These are phyloP conservation scores for Soucietia sequanensis DNA, from an alignment of 805 yeast species.

Conservation along the genomic window DNA sequence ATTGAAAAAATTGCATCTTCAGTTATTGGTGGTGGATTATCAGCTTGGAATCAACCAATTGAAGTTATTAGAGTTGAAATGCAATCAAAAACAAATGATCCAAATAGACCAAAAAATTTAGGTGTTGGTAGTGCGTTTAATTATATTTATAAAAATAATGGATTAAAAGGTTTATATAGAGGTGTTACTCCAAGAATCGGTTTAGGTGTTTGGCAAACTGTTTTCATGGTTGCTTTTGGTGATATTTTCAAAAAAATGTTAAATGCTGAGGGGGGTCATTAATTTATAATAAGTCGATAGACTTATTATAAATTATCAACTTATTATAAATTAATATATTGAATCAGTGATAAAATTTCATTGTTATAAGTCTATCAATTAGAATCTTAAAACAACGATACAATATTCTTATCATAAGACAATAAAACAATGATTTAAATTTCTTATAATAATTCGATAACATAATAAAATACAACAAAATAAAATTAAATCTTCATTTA, in stretches of 20 bases:
- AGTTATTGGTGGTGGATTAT: constrained; percentile 93
- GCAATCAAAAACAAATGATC: constrained; percentile 94
- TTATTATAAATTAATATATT: constrained; percentile 1
- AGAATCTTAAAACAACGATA: too few relatives aligned
- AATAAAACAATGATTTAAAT: too few relatives aligned
- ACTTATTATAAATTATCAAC: neutral
- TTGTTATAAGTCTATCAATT: too few relatives aligned
- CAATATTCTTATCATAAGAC: too few relatives aligned
- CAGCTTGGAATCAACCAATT: constrained; percentile 99
- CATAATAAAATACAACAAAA: too few relatives aligned
- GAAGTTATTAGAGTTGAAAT: constrained; percentile 97
- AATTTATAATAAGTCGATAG: neutral
- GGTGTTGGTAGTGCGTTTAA: constrained; percentile 72
- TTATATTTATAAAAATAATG: constrained; percentile 80
- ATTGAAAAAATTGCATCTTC: constrained; percentile 81
- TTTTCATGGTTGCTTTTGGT: constrained; percentile 97
- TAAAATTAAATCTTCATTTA: too few relatives aligned
- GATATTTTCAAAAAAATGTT: constrained; percentile 59
- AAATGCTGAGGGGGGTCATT: constrained; percentile 41
- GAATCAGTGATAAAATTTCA: neutral
- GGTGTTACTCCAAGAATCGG: constrained; percentile 98
- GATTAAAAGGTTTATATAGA: constrained; percentile 86
- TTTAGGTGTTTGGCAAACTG: constrained; percentile 96
- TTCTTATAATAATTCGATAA: too few relatives aligned
- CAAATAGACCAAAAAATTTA: constrained; percentile 91